Evolutionary conservation across 768 basidiomycete species (phyloP).

Genomic region (Ramaria sp.): DNA sequence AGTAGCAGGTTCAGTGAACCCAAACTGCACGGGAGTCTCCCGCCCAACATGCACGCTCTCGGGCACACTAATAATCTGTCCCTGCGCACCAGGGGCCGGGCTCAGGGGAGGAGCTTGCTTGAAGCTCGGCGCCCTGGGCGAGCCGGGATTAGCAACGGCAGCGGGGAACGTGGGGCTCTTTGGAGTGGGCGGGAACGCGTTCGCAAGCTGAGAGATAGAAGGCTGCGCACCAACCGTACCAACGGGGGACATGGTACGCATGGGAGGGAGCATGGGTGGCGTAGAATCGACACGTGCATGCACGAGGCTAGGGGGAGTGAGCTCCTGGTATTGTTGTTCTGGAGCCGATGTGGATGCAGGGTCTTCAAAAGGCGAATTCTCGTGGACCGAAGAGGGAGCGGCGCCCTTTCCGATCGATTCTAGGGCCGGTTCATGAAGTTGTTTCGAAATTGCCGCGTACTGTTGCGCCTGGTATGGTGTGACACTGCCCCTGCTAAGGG

Average conservation of each 20-base stretch:
- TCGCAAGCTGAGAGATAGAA: conserved; percentile 16
- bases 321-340: not conserved
- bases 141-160: conserved; percentile 10
- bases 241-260: conserved; percentile 32
- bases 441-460: conserved; percentile 59
- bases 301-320: not conserved
- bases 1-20: conserved; percentile 4
- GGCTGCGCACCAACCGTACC: conserved; percentile 13
- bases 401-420: conserved; percentile 19
- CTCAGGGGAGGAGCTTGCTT: not conserved
- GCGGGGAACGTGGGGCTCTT: conserved; percentile 10
- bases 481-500: conserved; percentile 50
- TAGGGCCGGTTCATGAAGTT: conserved; percentile 26
- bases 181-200: not conserved
- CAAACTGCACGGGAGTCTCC: conserved; percentile 12
- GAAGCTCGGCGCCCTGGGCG: not conserved
- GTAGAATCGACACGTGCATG: conserved; percentile 32
- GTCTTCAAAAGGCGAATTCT: conserved; percentile 21
- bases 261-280: conserved; percentile 44
- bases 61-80: conserved; percentile 1
- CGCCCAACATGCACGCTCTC: conserved; percentile 8
- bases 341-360: not conserved
- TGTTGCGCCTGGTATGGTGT: conserved; percentile 69
- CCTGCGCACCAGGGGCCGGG: not conserved
- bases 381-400: conserved; percentile 26